Evolutionary conservation across 805 yeast species (phyloP), one percentile per base, ranked within the genome.

Genomic region (Zygosaccharomyces bisporus): DNA sequence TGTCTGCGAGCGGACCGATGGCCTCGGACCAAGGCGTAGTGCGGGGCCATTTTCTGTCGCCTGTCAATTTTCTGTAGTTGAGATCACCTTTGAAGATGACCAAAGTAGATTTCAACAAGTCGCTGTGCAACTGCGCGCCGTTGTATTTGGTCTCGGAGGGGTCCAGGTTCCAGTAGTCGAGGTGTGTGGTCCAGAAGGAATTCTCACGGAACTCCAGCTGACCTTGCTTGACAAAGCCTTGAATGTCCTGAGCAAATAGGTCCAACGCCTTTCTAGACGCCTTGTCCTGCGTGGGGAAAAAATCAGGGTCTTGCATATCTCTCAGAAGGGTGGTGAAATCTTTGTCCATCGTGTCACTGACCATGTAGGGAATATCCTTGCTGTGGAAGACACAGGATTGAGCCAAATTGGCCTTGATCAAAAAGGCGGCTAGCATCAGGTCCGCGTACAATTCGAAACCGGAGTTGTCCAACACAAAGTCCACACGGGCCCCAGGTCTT

Each of bases 361-460:
- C 98, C 83, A 93, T 91, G 95, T 98, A 93, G 25, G 98, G 97
- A 47, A 89, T 77, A 41, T 80, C 79, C 65, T 93, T 93, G 52
- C 95, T 88, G 65, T 93, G 99, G 50, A 90, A 72, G 14, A 80
- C 82, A 48, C 91, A 78, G 44, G 76, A 70, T 17, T 71, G 68
- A 12, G 79, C 81, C 17, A 90, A 62, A n/a, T 77, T 76, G 12
- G 86, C 67, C 55, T 90, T 95, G 18, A 93, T 66, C 49, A 86
- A 57, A 61, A 84, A 83, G 37, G 84, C 64, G 2, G 82, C 71
- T 34, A 85, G 68, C 46, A 82, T 69, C 54, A 87, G 66, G 60
- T 89, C 96, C n/a, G 95, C 85, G 62, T 81, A 93, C 36, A 93
- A 76, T 68, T 93, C 99, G 61, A 93, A 93, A 0, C 99, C 99